Evolutionary conservation across 1,139 yeast genomes (phyloP).

Genomic region (Hyphopichia khmerensis): DNA sequence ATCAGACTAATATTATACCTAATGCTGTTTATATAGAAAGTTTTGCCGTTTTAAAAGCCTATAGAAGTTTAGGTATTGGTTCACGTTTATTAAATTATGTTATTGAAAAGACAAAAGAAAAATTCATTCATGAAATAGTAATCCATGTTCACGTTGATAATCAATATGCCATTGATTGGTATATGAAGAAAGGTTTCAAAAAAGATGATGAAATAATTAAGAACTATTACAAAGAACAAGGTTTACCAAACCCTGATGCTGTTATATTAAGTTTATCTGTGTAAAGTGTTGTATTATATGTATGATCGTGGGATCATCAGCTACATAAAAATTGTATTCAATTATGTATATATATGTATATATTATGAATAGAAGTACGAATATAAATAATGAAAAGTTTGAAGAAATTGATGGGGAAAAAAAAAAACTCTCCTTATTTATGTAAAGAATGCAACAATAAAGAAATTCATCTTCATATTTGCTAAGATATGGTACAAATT

Average conservation of each 20-base stretch:
- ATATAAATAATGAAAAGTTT: background rate
- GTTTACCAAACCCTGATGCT: conserved; percentile 48
- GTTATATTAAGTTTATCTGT: conserved; percentile 29
- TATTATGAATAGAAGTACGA: background rate
- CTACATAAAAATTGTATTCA: too few species aligned
- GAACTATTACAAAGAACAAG: conserved; percentile 54
- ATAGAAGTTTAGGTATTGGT: conserved; percentile 65
- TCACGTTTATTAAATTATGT: conserved; percentile 52
- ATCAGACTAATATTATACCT: conserved; percentile 37
- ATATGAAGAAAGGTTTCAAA: conserved; percentile 51
- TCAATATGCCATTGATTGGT: conserved; percentile 52
- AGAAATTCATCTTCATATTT: background rate
- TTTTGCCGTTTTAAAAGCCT: conserved; percentile 63
- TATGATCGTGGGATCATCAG: too few species aligned
- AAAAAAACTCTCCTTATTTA: conserved; percentile 1
- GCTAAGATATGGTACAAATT: conserved; percentile 6
- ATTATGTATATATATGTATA: background rate
- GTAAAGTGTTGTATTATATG: conserved; percentile 8
- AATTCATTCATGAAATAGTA: conserved; percentile 55
- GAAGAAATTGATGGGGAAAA: conserved; percentile 3
- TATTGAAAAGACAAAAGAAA: conserved; percentile 50
- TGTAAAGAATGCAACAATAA: background rate
- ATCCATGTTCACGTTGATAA: conserved; percentile 59
- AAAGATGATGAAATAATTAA: conserved; percentile 34
- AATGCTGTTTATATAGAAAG: conserved; percentile 64